These are phyloP conservation scores for Debaryomyces tyrocola DNA, from an alignment of 805 yeast species.

Conservation along the genomic window DNA sequence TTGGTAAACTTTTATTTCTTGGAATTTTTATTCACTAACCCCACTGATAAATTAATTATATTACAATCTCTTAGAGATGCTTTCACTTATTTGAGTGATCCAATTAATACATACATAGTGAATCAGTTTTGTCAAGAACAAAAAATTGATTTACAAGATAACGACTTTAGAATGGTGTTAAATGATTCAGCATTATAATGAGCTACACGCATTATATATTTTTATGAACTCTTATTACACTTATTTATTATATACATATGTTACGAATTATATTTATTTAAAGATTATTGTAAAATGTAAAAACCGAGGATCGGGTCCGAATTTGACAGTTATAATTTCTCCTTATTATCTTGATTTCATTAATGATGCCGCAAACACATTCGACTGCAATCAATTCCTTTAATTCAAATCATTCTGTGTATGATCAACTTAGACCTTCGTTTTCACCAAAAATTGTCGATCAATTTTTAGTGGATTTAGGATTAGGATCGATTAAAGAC, in stretches of 20 bases:
- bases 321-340: no score
- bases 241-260: background rate
- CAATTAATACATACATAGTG: slow-evolving; percentile 18
- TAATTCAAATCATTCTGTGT: slow-evolving; percentile 50
- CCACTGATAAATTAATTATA: slow-evolving; percentile 18
- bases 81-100: slow-evolving; percentile 23
- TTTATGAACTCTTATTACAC: background rate
- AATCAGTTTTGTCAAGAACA: slow-evolving; percentile 8
- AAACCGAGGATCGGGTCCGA: no score
- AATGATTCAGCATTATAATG: slow-evolving; percentile 1
- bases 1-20: slow-evolving; percentile 32
- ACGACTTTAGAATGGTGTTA: background rate
- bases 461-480: slow-evolving; percentile 39
- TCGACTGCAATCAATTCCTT: slow-evolving; percentile 48
- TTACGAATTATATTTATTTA: no score
- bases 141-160: background rate
- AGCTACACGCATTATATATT: slow-evolving; percentile 1
- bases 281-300: no score
- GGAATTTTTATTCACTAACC: slow-evolving; percentile 19
- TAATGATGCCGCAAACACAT: slow-evolving; percentile 16
- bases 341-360: no score
- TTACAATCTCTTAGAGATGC: slow-evolving; percentile 23
- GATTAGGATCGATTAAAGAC: slow-evolving; percentile 17
- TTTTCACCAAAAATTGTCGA: slow-evolving; percentile 44
- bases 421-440: slow-evolving; percentile 54